Percentiles rank a stretch among this genome's conserved stretches.
These are phyloP conservation scores for Kodamaea sp. DNA, from an alignment of 1,139 yeast species.

Conservation along the genomic window DNA sequence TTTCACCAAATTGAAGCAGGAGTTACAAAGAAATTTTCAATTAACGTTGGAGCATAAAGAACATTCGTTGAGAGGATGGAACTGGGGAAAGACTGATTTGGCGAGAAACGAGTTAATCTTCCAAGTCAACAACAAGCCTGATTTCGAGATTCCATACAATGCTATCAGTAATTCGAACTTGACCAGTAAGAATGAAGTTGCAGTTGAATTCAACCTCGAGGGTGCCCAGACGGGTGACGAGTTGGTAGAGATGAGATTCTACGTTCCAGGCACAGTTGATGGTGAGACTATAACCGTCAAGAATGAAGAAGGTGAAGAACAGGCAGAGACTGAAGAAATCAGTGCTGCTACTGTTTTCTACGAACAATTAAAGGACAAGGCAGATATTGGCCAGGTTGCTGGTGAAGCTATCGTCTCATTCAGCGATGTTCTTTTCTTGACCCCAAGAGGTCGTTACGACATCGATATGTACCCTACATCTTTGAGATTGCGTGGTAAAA, in stretches of 20 bases:
- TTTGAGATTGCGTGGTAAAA: slow-evolving; percentile 92
- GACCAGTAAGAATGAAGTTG: slow-evolving; percentile 91
- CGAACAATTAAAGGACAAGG: slow-evolving; percentile 88
- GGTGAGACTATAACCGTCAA: slow-evolving; percentile 40
- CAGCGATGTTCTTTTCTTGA: slow-evolving; percentile 85
- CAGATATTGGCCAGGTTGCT: slow-evolving; percentile 94
- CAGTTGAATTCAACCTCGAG: slow-evolving; percentile 77
- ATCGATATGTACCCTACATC: slow-evolving; percentile 90
- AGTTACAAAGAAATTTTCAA: slow-evolving; percentile 74
- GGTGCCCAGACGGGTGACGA: slow-evolving; percentile 86
- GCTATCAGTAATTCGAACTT: slow-evolving; percentile 85
- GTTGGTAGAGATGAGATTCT: slow-evolving; percentile 89
- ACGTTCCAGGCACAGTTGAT: slow-evolving; percentile 79
- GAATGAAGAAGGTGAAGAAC: slow-evolving; percentile 34
- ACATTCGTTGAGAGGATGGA: slow-evolving; percentile 97
- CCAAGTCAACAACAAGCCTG: slow-evolving; percentile 83
- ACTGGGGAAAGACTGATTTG: slow-evolving; percentile 94
- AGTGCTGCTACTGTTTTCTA: slow-evolving; percentile 84
- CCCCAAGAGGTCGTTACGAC: slow-evolving; percentile 98
- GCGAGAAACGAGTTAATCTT: slow-evolving; percentile 90
- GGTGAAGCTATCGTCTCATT: slow-evolving; percentile 98
- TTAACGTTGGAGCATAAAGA: slow-evolving; percentile 78
- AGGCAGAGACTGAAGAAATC: slow-evolving; percentile 50
- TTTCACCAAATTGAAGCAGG: slow-evolving; percentile 76
- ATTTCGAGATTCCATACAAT: slow-evolving; percentile 85